A percentile compares a stretch with the other conserved stretches of the same genome.
phyloP scores from a whole-genome alignment of 306 rosid species.

The Prunus armeniaca region DNA sequence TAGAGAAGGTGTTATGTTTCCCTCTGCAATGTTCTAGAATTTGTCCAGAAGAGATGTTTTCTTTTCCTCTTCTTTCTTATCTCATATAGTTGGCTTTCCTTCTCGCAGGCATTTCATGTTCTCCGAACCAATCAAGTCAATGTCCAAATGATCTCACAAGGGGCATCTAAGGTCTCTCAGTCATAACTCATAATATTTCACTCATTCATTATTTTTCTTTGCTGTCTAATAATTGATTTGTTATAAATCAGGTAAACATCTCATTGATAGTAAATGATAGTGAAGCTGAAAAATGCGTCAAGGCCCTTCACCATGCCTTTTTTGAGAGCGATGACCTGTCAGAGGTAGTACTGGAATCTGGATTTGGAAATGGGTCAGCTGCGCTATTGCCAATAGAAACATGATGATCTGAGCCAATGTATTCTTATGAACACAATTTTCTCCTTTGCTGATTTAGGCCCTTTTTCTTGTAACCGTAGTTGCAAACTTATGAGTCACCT shows the following conservation, averaged over 20 bases:
- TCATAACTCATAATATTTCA: background rate
- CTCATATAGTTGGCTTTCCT: background rate
- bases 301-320: conserved; percentile 21
- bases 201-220: background rate
- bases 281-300: conserved; percentile 25
- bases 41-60: background rate
- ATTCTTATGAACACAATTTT: background rate
- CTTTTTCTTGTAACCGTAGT: background rate
- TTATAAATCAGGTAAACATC: conserved; percentile 6
- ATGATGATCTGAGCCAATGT: background rate
- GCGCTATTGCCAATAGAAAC: background rate
- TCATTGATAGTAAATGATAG: conserved; percentile 8
- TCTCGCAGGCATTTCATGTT: conserved; percentile 50
- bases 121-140: conserved; percentile 54
- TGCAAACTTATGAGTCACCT: background rate
- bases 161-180: conserved; percentile 58
- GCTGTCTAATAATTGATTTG: background rate
- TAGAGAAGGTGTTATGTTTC: conserved; percentile 54
- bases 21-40: background rate
- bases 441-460: background rate
- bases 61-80: background rate
- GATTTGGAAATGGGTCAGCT: conserved; percentile 14
- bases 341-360: background rate
- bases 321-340: conserved; percentile 15
- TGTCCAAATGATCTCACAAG: conserved; percentile 76